phyloP scores from a whole-genome alignment of 257 asterid genomes.

The Cordia subcordata region DNA sequence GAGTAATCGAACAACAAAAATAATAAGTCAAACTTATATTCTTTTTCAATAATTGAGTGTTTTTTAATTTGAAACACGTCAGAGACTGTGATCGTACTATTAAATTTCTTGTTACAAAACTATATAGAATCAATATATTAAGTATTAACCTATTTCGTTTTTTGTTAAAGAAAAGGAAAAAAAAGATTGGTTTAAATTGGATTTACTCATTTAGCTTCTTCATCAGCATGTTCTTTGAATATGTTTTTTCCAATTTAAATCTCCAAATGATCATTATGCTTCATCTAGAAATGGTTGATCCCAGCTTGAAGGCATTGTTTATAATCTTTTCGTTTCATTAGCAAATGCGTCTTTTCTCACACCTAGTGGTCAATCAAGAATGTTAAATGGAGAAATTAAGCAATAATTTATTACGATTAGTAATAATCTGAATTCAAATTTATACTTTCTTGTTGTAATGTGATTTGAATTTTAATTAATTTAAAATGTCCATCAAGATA shows the following conservation, averaged over 20 bases:
- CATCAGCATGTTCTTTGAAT: background rate
- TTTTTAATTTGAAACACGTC: too few species aligned
- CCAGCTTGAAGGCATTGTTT: constrained; percentile 26
- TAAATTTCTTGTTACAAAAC: background rate
- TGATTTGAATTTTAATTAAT: too few species aligned
- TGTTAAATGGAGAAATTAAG: too few species aligned
- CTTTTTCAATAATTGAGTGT: too few species aligned
- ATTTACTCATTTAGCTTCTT: background rate
- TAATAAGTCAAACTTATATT: too few species aligned
- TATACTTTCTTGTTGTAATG: too few species aligned
- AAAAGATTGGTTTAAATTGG: constrained; percentile 5
- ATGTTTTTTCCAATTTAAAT: constrained; percentile 5
- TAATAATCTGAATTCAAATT: too few species aligned
- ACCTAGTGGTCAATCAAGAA: background rate
- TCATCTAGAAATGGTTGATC: constrained; percentile 23
- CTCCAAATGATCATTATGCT: constrained; percentile 16
- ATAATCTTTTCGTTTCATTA: background rate
- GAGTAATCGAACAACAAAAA: too few species aligned
- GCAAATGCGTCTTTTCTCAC: background rate
- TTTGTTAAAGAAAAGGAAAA: too few species aligned
- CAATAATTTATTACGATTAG: too few species aligned
- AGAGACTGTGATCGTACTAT: too few species aligned
- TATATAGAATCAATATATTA: background rate
- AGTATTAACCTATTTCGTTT: background rate
- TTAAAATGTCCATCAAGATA: too few species aligned